phyloP scores from a whole-genome alignment of 179 eudicot species.

The Camellia oleifera region DNA sequence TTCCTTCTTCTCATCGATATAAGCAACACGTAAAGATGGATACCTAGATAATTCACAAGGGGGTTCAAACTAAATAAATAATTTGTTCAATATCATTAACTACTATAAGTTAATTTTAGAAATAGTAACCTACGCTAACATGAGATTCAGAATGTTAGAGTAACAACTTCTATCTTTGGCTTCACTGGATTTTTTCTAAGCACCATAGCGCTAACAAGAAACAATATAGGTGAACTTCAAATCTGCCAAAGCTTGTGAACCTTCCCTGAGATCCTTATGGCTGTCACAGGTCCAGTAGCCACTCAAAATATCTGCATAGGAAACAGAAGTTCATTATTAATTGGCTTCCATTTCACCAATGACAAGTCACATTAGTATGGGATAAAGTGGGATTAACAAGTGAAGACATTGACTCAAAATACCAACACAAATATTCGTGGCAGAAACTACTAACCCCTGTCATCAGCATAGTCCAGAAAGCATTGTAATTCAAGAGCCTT shows the following conservation, averaged over 20 bases:
- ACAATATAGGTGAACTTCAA: slow-evolving; percentile 94
- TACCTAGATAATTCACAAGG: slow-evolving; percentile 45
- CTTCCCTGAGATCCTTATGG: slow-evolving; percentile 43
- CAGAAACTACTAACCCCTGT: no score
- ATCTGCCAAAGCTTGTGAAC: slow-evolving; percentile 81
- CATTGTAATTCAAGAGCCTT: slow-evolving; percentile 89
- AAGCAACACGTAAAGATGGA: slow-evolving; percentile 92
- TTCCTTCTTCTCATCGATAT: slow-evolving; percentile 90
- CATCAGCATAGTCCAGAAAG: slow-evolving; percentile 76
- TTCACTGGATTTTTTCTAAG: slow-evolving; percentile 77
- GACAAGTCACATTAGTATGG: neutral
- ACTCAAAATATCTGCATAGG: slow-evolving; percentile 61
- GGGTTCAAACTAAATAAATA: neutral
- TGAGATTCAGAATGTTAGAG: slow-evolving; percentile 75
- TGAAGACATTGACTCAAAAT: neutral
- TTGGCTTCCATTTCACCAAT: neutral
- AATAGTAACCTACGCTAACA: slow-evolving; percentile 63
- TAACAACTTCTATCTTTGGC: slow-evolving; percentile 70
- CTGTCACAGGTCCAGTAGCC: slow-evolving; percentile 81
- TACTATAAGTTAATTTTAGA: neutral
- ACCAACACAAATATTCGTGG: neutral
- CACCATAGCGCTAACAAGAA: slow-evolving; percentile 93
- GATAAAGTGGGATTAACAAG: neutral
- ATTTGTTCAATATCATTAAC: neutral
- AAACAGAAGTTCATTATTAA: slow-evolving; percentile 15